Base-by-base conservation (phyloP, 805 yeast species). In the Kluyveromyces aestuarii region DNA sequence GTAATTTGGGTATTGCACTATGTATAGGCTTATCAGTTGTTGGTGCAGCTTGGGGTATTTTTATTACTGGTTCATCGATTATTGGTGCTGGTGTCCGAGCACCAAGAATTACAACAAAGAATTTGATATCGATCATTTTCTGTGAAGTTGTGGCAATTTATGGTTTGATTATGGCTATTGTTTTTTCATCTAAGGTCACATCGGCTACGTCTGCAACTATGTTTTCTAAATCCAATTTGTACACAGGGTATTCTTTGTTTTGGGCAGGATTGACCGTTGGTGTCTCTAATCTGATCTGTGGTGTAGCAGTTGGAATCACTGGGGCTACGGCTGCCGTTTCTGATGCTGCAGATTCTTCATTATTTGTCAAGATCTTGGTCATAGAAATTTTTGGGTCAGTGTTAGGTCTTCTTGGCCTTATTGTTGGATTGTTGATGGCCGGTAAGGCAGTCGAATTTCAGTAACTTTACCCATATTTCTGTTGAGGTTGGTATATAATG, bases 11-110 rank as follows among this genome's bases (percentile, higher is more conserved):
- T 48, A 88, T 93, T 53, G 83, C 86, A 14, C 70, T 81, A 46
- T 91, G 99, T 70, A 89, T 95, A 57, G 98, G 98, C 13, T 76
- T 93, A 51, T 83, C 95, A 44, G 97, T 93, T 14, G 84, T 90
- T 40, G 99, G 99, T 38, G 99, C 99, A 14, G 98, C 98, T 6
- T 93, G 99, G 99, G 99, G 99, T 55, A 93, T 93, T 57, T 93
- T 91, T 67, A 79, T 93, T 52, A 91, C 98, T 2, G 99, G 99
- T 39, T 76, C 96, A 1, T 81, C 96, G 27, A 87, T 93, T 58
- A 71, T 93, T 53, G 99, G 99, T 59, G 99, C 99, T 2, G 99
- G 99, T 73, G 97, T 93, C 51, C 87, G 87, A 68, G 93, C 96
- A 13, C 99, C 99, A 46, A 77, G 98, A 66, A 95, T 93, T 64